Evolutionary conservation across 257 asterid genomes (phyloP), one percentile per base, ranked within the genome.

Genomic region (Eucommia ulmoides): DNA sequence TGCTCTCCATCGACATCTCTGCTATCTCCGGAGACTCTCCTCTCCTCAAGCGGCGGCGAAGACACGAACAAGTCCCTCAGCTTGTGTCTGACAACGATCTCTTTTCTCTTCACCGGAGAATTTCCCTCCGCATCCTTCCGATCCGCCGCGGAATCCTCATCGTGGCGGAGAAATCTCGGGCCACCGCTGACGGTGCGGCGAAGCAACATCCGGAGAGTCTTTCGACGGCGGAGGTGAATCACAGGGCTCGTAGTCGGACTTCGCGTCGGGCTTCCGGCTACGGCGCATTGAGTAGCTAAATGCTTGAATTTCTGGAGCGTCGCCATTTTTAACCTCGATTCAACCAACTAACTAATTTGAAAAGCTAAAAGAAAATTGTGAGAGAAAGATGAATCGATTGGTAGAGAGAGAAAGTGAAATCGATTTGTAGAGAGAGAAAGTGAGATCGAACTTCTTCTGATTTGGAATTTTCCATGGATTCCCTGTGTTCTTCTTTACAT

Each of bases 241-340:
- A 88, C 91, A 11, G 97, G 96, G 63, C 95, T 15, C n/a, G n/a
- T n/a, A n/a, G n/a, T n/a, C n/a, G n/a, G n/a, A n/a, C n/a, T n/a
- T n/a, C n/a, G n/a, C n/a, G 84, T 74, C 38, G 96, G 97, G 54
- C 93, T 89, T 23, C 78, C 80, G 23, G 96, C 83, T 7, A 78
- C 84, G 0, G 93, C 89, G 63, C 97, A 85, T 48, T 82, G 94
- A 3, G 77, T 81, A 0, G 94, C 96, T 20, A 88, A 49, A 3
- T 80, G 67, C 88, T 84, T 84, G 74, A 89, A 89, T 75, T 80
- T 89, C 73, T 89, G 97, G 49, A 89, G 67, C 55, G 94, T 71
- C 24, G 87, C 78, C 96, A 83, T 88, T 68, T 23, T 42, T 3
- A 21, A n/a, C 19, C 3, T 42, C 20, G 19, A 42, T 42, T 42